Conservation (phyloP, 176 grass and related monocot genomes). For the Juncus effusus region DNA sequence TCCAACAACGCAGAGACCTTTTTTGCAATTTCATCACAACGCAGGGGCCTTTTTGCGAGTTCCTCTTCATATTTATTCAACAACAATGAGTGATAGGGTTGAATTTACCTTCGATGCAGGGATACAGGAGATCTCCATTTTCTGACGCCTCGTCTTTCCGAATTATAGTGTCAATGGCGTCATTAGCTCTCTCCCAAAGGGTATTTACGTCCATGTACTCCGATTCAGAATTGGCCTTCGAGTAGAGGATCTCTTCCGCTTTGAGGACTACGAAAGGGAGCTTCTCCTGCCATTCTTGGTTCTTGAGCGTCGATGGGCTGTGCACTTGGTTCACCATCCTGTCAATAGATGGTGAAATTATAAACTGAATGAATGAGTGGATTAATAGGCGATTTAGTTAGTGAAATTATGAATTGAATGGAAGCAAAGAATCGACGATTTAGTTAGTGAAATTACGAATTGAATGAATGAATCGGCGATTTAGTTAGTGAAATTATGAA, state of each 20-base stretch:
- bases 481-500: too few species aligned
- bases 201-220: constrained; percentile 45
- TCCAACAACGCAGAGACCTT: neutral
- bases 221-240: constrained; percentile 55
- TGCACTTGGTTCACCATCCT: constrained; percentile 45
- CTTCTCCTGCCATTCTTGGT: constrained; percentile 50
- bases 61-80: constrained; percentile 6
- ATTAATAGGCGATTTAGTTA: neutral
- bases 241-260: constrained; percentile 54
- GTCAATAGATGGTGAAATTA: neutral
- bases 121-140: constrained; percentile 36
- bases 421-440: neutral
- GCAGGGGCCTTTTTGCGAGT: neutral
- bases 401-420: neutral
- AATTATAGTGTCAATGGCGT: constrained; percentile 49
- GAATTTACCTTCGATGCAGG: constrained; percentile 48
- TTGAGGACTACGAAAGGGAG: constrained; percentile 44
- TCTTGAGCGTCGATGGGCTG: constrained; percentile 38
- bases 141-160: constrained; percentile 39
- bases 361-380: neutral
- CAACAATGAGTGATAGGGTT: neutral
- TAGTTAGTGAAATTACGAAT: too few species aligned
- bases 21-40: neutral
- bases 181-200: constrained; percentile 40
- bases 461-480: neutral